Evolutionary conservation across 2,329 filamentous ascomycete genomes (phyloP), one percentile per base, ranked within the genome.

Genomic region (Plenodomus lindquistii): DNA sequence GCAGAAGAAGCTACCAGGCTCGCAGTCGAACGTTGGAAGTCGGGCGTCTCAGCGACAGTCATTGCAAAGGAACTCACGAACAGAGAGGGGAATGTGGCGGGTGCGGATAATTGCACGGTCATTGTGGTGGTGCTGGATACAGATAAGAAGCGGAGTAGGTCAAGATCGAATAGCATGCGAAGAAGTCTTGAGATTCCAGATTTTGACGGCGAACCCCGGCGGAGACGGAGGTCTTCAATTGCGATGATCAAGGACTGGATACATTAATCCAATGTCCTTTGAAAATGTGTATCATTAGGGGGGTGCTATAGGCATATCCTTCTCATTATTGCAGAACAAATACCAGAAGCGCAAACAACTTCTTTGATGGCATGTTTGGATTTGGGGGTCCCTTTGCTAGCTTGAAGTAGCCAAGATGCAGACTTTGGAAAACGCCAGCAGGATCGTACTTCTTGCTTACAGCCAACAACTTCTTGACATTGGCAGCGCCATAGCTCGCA

Each of bases 401-500:
- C 55, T 73, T 74, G 54, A 73, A 73, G 11, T 69, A 66, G 1
- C 71, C 71, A 2, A 67, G 69, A 15, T 67, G 59, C 34, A 54
- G 57, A 21, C 55, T 65, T 55, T 73, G 71, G 43, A 74, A 75
- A 13, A 75, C 43, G 6, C 58, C 54, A 16, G 42, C 29, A 1
- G 69, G 67, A 54, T 75, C 72, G 51, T 74, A 74, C 50, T 63
- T 61, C 55, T 54, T 59, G 42, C 65, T 69, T 10, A 69, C 64
- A 6, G 42, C 46, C 54, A 57, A 54, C 55, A 74, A 45, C 16
- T 59, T 60, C 36, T 46, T 48, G 41, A 65, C 59, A 44, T 58
- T 69, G 18, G 47, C 57, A 11, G 46, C 46, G 8, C 72, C 69
- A 50, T 73, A 70, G 11, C 60, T 55, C 4, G 43, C 44, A 19